Conservation (phyloP, 2,329 filamentous ascomycete species). For the Xylariaceae sp. region DNA sequence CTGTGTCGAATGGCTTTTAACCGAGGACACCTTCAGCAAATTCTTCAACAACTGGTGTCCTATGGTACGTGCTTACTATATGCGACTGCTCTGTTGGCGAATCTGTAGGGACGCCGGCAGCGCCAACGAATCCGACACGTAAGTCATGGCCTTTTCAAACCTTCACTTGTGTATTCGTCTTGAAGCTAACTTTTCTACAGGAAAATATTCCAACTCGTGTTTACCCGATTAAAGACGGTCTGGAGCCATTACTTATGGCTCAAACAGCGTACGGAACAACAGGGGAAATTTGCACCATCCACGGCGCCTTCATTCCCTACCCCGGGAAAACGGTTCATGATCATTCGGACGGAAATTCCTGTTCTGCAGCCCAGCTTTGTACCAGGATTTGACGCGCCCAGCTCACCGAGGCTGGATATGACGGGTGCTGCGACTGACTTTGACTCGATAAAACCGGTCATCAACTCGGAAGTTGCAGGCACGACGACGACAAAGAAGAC, state of each 20-base stretch:
- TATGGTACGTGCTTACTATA: slow-evolving; percentile 90
- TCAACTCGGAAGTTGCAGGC: background rate
- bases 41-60: slow-evolving; percentile 94
- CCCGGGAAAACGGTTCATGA: slow-evolving; percentile 78
- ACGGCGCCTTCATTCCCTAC: slow-evolving; percentile 80
- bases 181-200: slow-evolving; percentile 39
- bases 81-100: slow-evolving; percentile 85
- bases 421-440: slow-evolving; percentile 24
- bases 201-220: slow-evolving; percentile 62
- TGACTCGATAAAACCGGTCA: slow-evolving; percentile 24
- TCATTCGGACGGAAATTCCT: slow-evolving; percentile 70
- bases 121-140: slow-evolving; percentile 60
- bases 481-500: slow-evolving; percentile 47
- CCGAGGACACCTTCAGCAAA: slow-evolving; percentile 67
- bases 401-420: slow-evolving; percentile 26
- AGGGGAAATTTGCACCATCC: slow-evolving; percentile 55
- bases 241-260: slow-evolving; percentile 79
- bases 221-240: slow-evolving; percentile 60
- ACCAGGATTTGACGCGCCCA: slow-evolving; percentile 43
- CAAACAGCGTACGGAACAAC: slow-evolving; percentile 57
- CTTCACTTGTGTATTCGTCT: background rate
- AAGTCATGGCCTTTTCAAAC: slow-evolving; percentile 35
- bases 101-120: slow-evolving; percentile 70
- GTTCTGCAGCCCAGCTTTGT: slow-evolving; percentile 43
- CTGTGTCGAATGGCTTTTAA: slow-evolving; percentile 70